These are phyloP conservation scores for Verticillium klebahnii DNA, from an alignment of 2,329 filamentous ascomycete species.

Conservation along the genomic window DNA sequence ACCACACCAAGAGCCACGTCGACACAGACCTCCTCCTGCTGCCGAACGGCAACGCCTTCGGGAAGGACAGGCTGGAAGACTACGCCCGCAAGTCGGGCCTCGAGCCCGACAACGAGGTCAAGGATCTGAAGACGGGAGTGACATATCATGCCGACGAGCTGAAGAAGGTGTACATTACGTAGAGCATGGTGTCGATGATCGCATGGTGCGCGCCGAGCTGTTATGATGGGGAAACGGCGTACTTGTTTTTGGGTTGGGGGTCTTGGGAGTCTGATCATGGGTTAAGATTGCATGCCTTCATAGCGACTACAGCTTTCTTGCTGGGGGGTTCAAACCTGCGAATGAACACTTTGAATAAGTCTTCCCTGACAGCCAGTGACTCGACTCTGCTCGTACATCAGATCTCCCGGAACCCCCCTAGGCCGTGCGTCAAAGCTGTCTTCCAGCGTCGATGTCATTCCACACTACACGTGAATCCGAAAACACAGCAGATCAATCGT, in stretches of 20 bases:
- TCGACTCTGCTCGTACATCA: no score
- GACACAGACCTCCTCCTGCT: slow-evolving; percentile 82
- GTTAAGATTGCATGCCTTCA: no score
- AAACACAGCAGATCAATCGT: neutral
- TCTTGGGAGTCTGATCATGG: no score
- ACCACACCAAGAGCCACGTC: slow-evolving; percentile 91
- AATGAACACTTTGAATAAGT: neutral
- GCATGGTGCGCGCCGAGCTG: neutral
- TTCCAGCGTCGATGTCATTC: no score
- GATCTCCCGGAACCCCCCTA: no score
- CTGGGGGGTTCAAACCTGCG: no score
- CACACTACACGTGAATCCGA: no score
- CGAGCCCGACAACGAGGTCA: slow-evolving; percentile 53
- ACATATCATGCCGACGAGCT: slow-evolving; percentile 58
- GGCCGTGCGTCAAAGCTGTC: no score
- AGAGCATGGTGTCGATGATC: neutral
- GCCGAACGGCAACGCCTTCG: slow-evolving; percentile 84
- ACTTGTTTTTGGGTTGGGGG: no score
- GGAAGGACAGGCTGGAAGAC: slow-evolving; percentile 65
- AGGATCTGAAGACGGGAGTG: slow-evolving; percentile 74
- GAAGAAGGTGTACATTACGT: slow-evolving; percentile 91
- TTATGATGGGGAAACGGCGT: neutral
- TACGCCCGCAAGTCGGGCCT: slow-evolving; percentile 78
- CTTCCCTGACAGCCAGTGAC: neutral
- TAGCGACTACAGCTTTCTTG: no score